These are phyloP conservation scores for Beauveria varroae DNA, from an alignment of 2,329 filamentous ascomycete genomes.

Conservation along the genomic window DNA sequence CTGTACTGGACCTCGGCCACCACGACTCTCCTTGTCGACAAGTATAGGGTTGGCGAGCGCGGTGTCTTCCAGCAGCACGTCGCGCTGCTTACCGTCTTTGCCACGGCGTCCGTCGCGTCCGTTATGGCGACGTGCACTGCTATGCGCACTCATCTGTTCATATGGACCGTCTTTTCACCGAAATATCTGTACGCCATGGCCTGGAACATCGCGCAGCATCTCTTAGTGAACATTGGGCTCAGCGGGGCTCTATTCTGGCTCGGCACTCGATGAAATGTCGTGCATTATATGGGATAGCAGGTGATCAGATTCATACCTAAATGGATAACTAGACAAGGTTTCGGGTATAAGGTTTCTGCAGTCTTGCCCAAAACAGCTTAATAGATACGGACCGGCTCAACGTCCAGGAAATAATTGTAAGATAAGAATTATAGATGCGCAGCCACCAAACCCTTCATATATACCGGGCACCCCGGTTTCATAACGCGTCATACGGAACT, in stretches of 20 bases:
- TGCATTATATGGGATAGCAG: background rate
- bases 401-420: background rate
- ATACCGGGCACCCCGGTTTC: background rate
- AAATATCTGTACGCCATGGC: conserved; percentile 91
- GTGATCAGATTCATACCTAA: background rate
- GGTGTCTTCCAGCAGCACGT: conserved; percentile 45
- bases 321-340: background rate
- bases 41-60: conserved; percentile 19
- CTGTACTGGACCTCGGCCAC: conserved; percentile 77
- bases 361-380: background rate
- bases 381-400: background rate
- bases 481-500: conserved; percentile 4
- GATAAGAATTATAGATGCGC: background rate
- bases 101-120: conserved; percentile 54
- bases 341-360: background rate
- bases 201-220: conserved; percentile 79
- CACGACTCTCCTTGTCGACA: conserved; percentile 47
- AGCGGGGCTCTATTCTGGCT: conserved; percentile 53
- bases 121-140: conserved; percentile 86
- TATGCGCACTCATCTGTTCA: conserved; percentile 83
- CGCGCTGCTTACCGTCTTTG: conserved; percentile 62
- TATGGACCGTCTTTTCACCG: conserved; percentile 97
- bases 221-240: conserved; percentile 59
- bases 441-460: conserved; percentile 5
- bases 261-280: conserved; percentile 22